Percentiles rank a stretch among this genome's conserved stretches.
Conservation (phyloP, 208 protist genomes). For the Trypanosoma cruzi region DNA sequence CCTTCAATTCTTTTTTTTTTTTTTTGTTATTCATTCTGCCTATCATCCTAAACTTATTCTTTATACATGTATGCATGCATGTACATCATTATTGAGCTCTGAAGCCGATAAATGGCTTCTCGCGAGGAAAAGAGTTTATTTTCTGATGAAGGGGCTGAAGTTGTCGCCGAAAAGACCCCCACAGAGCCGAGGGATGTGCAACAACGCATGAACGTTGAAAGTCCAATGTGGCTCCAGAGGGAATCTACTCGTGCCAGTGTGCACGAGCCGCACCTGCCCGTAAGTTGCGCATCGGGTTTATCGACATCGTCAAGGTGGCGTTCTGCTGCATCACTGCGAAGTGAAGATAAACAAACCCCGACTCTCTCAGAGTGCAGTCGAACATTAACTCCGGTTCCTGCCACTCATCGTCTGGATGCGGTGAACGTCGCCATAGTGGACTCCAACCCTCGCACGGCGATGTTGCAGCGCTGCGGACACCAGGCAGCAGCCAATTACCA, state of each 20-base stretch:
- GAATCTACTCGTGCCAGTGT: background rate
- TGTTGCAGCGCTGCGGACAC: background rate
- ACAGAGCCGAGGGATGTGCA: background rate
- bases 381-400: background rate
- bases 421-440: background rate
- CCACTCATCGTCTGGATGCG: background rate
- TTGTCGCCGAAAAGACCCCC: background rate
- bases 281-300: background rate
- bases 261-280: background rate
- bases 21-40: too few relatives aligned
- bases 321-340: background rate
- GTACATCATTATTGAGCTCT: background rate
- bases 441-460: background rate
- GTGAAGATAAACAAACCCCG: background rate
- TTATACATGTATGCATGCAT: background rate
- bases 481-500: background rate
- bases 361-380: background rate
- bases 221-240: background rate
- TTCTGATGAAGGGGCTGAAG: background rate
- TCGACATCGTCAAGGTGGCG: background rate
- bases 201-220: background rate
- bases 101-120: background rate
- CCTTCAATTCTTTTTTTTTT: too few relatives aligned
- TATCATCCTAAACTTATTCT: too few relatives aligned
- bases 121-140: background rate